Conservation (phyloP, 1,284 basidiomycete species). For the Coriolopsis trogii region DNA sequence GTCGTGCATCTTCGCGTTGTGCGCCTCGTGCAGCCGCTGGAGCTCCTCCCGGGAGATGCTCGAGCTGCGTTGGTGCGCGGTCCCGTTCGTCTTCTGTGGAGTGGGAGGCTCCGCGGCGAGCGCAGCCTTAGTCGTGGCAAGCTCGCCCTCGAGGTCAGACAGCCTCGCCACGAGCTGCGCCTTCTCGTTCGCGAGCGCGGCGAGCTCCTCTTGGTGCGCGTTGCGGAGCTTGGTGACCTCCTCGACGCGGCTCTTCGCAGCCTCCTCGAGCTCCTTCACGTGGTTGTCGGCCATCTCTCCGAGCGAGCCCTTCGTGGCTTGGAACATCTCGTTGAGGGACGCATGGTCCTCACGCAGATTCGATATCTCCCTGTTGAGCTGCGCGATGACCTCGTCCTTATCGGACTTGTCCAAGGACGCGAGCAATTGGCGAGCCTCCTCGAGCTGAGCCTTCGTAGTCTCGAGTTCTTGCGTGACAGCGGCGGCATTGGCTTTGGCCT, state of each 20-base stretch:
- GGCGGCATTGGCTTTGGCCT: constrained; percentile 65
- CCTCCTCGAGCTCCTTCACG: constrained; percentile 68
- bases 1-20: constrained; percentile 80
- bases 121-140: constrained; percentile 63
- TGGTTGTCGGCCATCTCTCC: constrained; percentile 71
- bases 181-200: constrained; percentile 56
- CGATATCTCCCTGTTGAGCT: constrained; percentile 60
- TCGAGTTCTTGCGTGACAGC: constrained; percentile 56
- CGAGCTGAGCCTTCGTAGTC: constrained; percentile 60
- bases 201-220: constrained; percentile 61
- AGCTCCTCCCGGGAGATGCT: constrained; percentile 74
- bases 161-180: constrained; percentile 60
- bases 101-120: constrained; percentile 48
- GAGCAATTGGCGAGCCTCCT: constrained; percentile 52
- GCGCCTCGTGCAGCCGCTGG: constrained; percentile 75
- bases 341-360: constrained; percentile 64
- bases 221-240: constrained; percentile 66
- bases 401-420: constrained; percentile 46
- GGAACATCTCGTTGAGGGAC: constrained; percentile 60
- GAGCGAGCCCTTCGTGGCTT: constrained; percentile 70
- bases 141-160: constrained; percentile 75
- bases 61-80: constrained; percentile 44
- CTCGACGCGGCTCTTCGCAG: constrained; percentile 65
- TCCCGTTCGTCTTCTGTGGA: constrained; percentile 59
- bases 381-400: constrained; percentile 57